phyloP scores from a whole-genome alignment of 805 yeast genomes.

The Lipomyces yamadae region DNA sequence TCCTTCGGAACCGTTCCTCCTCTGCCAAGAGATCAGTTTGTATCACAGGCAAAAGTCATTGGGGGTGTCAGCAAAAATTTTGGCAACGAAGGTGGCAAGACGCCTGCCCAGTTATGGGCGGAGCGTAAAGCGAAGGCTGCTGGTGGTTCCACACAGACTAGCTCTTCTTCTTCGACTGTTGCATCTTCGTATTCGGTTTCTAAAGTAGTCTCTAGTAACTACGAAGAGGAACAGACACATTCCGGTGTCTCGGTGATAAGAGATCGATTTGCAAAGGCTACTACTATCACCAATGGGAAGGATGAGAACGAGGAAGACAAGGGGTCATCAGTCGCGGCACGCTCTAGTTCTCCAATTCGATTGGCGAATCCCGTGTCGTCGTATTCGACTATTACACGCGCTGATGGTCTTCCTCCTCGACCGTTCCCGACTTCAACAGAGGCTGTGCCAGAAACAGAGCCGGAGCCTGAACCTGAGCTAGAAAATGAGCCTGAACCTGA shows the following conservation, averaged over 20 bases:
- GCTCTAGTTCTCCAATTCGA: constrained; percentile 43
- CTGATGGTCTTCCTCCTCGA: constrained; percentile 21
- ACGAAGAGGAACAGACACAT: constrained; percentile 39
- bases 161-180: constrained; percentile 25
- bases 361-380: constrained; percentile 38
- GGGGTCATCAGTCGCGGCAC: constrained; percentile 37
- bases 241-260: constrained; percentile 29
- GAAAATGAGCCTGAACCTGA: constrained; percentile 33
- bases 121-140: constrained; percentile 68
- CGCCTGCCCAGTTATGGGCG: constrained; percentile 97
- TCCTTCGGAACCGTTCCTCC: constrained; percentile 48
- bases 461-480: constrained; percentile 35
- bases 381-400: constrained; percentile 25
- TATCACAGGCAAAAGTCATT: constrained; percentile 38
- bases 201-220: constrained; percentile 45
- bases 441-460: constrained; percentile 21
- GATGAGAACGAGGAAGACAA: constrained; percentile 43
- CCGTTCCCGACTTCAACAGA: constrained; percentile 10
- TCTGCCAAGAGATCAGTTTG: constrained; percentile 51
- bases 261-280: constrained; percentile 36
- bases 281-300: constrained; percentile 34
- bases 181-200: constrained; percentile 36
- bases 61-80: constrained; percentile 61
- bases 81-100: constrained; percentile 75
- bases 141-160: constrained; percentile 36